Base-by-base conservation (phyloP, 2,329 filamentous ascomycete genomes). In the Sphaerulina populicola region DNA sequence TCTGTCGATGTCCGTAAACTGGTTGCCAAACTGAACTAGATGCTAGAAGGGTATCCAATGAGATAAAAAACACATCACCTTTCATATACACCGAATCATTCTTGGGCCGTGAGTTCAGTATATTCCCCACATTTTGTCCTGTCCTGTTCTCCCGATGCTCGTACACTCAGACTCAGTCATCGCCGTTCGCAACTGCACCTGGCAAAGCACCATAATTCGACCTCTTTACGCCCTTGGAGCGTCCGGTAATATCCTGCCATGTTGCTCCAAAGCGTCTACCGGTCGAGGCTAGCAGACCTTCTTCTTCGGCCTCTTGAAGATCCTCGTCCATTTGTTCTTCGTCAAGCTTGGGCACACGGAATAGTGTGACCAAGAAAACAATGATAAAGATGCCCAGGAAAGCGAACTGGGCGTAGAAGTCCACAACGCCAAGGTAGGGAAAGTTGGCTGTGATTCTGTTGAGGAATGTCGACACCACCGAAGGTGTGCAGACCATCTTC, bases 391-490 rank as follows among this genome's bases (percentile, higher is more conserved):
- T 69, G 21, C 65, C 76, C 39, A 98, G 71, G 72, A 98, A 97
- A 10, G 79, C 86, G 65, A 96, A 97, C 64, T 98, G 93, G 0
- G 89, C 87, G 89, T 90, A 98, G 69, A 97, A 98, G 60, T 88
- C 80, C n/a, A 97, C 73, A 9, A 85, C 82, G 9, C 93, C 93
- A 64, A 98, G 94, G 66, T 96, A 88, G 5, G 93, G 90, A 77
- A 93, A 98, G 66, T 94, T 95, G 64, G 95, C 79, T 18, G 87
- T 90, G 54, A 96, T 81, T 40, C 90, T 83, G 69, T 97, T 96
- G 58, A 98, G 76, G 70, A 98, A 94, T 0, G 88, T 95, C 53
- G 87, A 93, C 67, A 90, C 86, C 35, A 96, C 83, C 18, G 85
- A 91, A 0, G 93, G 89, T 0, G 90, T 97, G 75, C 93, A 98